Evolutionary conservation across 441 rosid species (phyloP), one percentile per base, ranked within the genome.

Genomic region (Gossypium trilobum): DNA sequence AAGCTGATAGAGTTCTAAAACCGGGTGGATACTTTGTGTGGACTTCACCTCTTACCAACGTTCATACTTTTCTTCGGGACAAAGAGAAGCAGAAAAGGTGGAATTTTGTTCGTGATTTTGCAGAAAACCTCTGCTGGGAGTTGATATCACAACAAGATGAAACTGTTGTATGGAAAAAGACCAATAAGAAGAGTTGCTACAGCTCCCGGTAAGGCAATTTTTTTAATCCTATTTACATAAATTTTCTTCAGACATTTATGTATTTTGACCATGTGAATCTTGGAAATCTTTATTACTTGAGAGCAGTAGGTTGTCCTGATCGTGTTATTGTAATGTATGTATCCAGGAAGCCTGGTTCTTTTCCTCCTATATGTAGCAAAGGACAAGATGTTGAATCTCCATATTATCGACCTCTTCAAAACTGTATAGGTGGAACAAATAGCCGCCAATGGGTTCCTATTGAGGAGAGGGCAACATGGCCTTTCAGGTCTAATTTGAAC

Each of bases 111-210:
- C 87, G 70, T 67, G 89, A 80, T 77, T 90, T 88, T 82, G 86
- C 87, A 8, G 90, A 83, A 78, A 90, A 78, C 80, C 85, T 95
- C 50, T 95, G 99, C 76, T 95, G 98, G 99, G 92, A 85, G 73
- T 77, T 90, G 85, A 70, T 95, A 71, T 75, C 89, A 64, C 98
- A 95, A 78, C 95, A 95, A 85, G 99, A 95, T 27, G 95, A 89
- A 82, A 95, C 99, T 62, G 96, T 87, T 75, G 87, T 90, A 19
- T 95, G 99, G 99, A 93, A 87, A 76, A 95, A 95, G 85, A 91
- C 95, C 13, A 76, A 78, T 78, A 85, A 86, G 85, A 88, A 66
- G 70, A 83, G 75, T 74, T 95, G 99, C 78, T 89, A 95, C 70
- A 79, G 80, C 78, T 84, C 92, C 58, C 80, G 97, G 99, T 95